Conservation (phyloP, 1,284 basidiomycete genomes). For the Ceratobasidium sp. region DNA sequence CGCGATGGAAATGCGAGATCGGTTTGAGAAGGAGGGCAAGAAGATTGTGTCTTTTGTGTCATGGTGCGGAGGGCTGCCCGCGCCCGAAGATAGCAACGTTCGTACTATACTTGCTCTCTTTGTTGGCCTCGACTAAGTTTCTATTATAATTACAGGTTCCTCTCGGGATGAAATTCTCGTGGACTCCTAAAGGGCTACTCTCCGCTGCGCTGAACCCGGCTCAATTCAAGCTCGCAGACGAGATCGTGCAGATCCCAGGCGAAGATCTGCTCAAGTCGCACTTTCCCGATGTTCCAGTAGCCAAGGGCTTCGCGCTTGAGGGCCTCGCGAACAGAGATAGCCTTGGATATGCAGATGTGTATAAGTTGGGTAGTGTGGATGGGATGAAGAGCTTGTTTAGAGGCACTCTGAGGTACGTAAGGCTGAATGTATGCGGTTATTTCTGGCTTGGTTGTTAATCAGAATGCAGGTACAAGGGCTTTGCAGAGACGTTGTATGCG, state of each 20-base stretch:
- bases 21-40: conserved; percentile 68
- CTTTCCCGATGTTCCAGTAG: conserved; percentile 75
- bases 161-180: conserved; percentile 94
- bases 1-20: conserved; percentile 78
- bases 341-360: conserved; percentile 77
- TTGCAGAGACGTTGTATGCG: conserved; percentile 76
- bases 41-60: conserved; percentile 83
- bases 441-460: not conserved
- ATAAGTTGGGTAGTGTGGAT: conserved; percentile 66
- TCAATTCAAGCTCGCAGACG: conserved; percentile 68
- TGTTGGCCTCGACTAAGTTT: not conserved
- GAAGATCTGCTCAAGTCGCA: conserved; percentile 65
- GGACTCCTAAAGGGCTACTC: conserved; percentile 91
- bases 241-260: conserved; percentile 68
- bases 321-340: conserved; percentile 92
- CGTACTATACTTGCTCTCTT: conserved; percentile 37
- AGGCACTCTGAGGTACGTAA: conserved; percentile 79
- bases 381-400: conserved; percentile 76
- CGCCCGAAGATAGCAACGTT: conserved; percentile 69
- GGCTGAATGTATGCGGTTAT: not conserved
- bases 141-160: conserved; percentile 59
- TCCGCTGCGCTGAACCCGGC: conserved; percentile 85
- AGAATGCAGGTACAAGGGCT: conserved; percentile 81
- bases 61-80: conserved; percentile 94
- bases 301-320: conserved; percentile 77